Conservation (phyloP, 805 yeast genomes). For the Candida maltosa region DNA sequence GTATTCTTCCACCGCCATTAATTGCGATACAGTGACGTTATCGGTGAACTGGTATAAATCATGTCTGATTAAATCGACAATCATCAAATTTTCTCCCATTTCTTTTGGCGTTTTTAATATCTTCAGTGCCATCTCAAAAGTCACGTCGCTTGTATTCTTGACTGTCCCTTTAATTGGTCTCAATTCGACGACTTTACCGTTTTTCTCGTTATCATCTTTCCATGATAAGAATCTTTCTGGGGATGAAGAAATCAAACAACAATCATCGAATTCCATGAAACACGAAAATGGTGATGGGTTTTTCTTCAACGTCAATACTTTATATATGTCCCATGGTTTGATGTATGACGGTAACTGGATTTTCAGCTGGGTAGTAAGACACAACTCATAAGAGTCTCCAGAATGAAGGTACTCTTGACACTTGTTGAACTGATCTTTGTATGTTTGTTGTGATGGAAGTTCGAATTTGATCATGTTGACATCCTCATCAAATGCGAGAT, state of each 20-base stretch:
- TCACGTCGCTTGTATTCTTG: conserved; percentile 54
- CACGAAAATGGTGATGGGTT: conserved; percentile 96
- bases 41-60: conserved; percentile 71
- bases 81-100: conserved; percentile 94
- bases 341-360: conserved; percentile 48
- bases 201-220: conserved; percentile 35
- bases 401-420: conserved; percentile 67
- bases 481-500: conserved; percentile 18
- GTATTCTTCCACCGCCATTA: conserved; percentile 93
- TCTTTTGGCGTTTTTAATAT: conserved; percentile 84
- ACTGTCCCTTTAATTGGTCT: conserved; percentile 98
- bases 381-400: conserved; percentile 93
- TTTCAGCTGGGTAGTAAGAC: conserved; percentile 76
- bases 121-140: conserved; percentile 54
- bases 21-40: conserved; percentile 65
- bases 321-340: conserved; percentile 77
- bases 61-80: conserved; percentile 91
- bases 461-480: conserved; percentile 30
- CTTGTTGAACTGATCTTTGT: conserved; percentile 49
- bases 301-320: conserved; percentile 53
- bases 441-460: conserved; percentile 53
- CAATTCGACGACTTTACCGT: conserved; percentile 54
- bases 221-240: conserved; percentile 93
- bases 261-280: conserved; percentile 65
- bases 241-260: conserved; percentile 74